phyloP scores from a whole-genome alignment of 169 alveolate species.

The Cryptosporidium ryanae region DNA sequence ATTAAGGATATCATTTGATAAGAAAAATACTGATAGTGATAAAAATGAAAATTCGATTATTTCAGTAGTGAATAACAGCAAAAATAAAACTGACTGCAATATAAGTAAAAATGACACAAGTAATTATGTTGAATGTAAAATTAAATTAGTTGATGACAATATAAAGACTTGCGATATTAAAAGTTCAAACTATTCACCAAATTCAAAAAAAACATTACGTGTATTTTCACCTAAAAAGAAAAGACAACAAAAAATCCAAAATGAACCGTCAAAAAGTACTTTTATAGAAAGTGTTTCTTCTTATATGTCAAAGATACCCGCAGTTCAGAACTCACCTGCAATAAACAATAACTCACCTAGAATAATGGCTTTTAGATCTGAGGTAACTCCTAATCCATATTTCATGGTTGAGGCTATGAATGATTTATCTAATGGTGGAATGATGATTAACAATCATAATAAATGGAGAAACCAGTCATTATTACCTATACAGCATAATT shows the following conservation, averaged over 20 bases:
- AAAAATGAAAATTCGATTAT: background rate
- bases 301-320: conserved; percentile 44
- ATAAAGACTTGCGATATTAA: too few species aligned
- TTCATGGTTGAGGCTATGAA: background rate
- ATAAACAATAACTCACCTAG: conserved; percentile 27
- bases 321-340: background rate
- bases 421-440: background rate
- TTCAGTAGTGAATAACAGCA: background rate
- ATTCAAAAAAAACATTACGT: conserved; percentile 12
- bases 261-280: background rate
- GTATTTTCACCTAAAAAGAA: background rate
- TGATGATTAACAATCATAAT: too few species aligned
- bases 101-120: background rate
- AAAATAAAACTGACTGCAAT: background rate
- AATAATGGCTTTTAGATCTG: conserved; percentile 26
- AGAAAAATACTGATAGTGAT: background rate
- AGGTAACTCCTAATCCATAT: conserved; percentile 14
- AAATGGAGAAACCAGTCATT: background rate
- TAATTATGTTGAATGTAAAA: background rate
- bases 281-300: conserved; percentile 43
- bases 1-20: conserved; percentile 55
- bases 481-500: background rate
- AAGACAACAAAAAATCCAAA: background rate
- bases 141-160: too few species aligned
- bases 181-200: background rate